These are phyloP conservation scores for Mitragyna speciosa DNA, from an alignment of 257 asterid species.

Conservation along the genomic window DNA sequence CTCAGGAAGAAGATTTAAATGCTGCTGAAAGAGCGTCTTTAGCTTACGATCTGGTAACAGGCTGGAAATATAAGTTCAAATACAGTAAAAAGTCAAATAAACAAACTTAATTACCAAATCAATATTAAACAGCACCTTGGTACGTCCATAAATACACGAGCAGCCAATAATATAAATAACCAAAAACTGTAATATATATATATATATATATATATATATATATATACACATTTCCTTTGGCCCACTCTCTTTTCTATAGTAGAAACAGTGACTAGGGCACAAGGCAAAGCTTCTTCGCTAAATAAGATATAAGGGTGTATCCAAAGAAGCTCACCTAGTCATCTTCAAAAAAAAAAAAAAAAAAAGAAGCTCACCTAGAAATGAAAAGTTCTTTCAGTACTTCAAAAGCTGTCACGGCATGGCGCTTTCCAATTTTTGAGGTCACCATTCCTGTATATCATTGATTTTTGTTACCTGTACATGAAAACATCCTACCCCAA, in stretches of 20 bases:
- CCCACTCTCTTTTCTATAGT: neutral
- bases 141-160: neutral
- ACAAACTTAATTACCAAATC: neutral
- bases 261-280: neutral
- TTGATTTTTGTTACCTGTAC: neutral
- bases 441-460: conserved; percentile 88
- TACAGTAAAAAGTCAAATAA: conserved; percentile 21
- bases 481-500: neutral
- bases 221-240: neutral
- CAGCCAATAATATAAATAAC: neutral
- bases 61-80: conserved; percentile 43
- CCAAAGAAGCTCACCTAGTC: no score
- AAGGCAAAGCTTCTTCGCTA: neutral
- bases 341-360: no score
- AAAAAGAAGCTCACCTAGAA: conserved; percentile 70
- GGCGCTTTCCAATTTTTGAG: conserved; percentile 92
- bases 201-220: no score
- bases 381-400: conserved; percentile 82
- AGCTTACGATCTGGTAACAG: conserved; percentile 88
- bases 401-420: conserved; percentile 87
- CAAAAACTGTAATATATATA: neutral
- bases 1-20: conserved; percentile 75
- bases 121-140: neutral
- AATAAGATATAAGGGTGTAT: conserved; percentile 2
- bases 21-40: conserved; percentile 74